A percentile compares a stretch with the other conserved stretches of the same genome.
Evolutionary conservation across 768 basidiomycete genomes (phyloP).

Genomic region (Mrakia hoshinonis): DNA sequence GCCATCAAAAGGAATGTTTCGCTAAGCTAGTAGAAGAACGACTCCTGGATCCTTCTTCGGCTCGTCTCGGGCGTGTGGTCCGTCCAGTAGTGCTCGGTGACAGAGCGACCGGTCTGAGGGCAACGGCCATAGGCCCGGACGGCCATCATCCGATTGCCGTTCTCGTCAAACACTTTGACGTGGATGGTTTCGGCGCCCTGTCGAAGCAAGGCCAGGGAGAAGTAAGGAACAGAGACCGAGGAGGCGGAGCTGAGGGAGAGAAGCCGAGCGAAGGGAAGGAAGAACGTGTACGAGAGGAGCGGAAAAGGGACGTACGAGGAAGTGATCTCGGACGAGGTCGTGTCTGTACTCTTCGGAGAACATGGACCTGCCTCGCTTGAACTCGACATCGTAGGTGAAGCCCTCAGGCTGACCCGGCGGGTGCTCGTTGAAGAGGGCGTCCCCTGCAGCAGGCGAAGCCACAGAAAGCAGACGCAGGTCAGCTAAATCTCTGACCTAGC

Average conservation of each 20-base stretch:
- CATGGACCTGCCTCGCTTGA: neutral
- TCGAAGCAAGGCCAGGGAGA: neutral
- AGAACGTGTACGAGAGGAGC: no score
- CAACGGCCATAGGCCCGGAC: no score
- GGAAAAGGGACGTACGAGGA: neutral
- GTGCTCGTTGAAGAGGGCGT: neutral
- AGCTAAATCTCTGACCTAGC: neutral
- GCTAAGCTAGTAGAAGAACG: no score
- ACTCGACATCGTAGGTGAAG: neutral
- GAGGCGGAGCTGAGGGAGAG: neutral
- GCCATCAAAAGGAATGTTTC: no score
- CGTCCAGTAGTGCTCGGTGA: no score
- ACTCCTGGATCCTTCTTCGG: no score
- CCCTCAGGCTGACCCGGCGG: neutral
- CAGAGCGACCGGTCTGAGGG: no score
- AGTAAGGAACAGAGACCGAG: neutral
- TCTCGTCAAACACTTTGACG: neutral
- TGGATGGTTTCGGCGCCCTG: neutral
- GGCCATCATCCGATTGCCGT: neutral
- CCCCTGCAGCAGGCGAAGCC: neutral
- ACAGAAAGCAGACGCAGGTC: neutral
- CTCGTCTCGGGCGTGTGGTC: no score
- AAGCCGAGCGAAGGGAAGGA: no score
- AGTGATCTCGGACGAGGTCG: neutral
- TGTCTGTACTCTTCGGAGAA: neutral